Base-by-base conservation (phyloP, 345 rosid genomes). In the Eucalyptus regnans region DNA sequence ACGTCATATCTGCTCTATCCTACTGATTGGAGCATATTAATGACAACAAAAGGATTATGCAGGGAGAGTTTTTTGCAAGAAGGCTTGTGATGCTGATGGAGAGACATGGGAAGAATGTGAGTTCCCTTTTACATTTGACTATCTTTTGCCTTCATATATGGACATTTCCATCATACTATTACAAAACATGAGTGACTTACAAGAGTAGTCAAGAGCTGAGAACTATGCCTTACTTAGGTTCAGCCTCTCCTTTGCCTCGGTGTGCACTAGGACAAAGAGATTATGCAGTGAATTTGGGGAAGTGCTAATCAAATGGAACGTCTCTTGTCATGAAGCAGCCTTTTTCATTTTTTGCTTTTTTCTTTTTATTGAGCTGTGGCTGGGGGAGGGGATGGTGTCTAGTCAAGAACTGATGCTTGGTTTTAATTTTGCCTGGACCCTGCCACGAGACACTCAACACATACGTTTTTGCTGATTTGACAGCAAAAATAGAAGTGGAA, bases 1-100 rank as follows among this genome's bases (percentile, higher is more conserved):
- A 50, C 25, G 0, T 50, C 17, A 37, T 86, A 5, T 86, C 60
- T 86, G 23, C 43, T 50, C 37, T 86, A 37, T 86, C 58, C 60
- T 54, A n/a, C 60, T 50, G 13, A 50, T 50, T 49, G 62, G 54
- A 86, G 48, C 43, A 76, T 41, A 6, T 41, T 20, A 41, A 76
- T 76, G 48, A 76, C 16, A 10, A 76, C 84, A 20, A 76, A 76
- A 76, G 84, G 12, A 76, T 76, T 76, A 76, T 76, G 84, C 91
- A 98, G 99, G 99, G 99, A 95, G 99, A 91, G 98, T 98, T n/a
- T 98, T 98, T 90, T 98, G 99, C 96, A 98, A 98, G 90, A 98
- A 98, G 91, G 99, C 97, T 12, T 98, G 99, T 86, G 93, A 91
- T 86, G 87, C 97, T 11, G 97, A 96, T 25, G 96, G 97, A 88